Percentiles rank a stretch among this genome's conserved stretches.
These are phyloP conservation scores for Entonaema liquescens DNA, from an alignment of 495 filamentous ascomycete genomes.

Conservation along the genomic window DNA sequence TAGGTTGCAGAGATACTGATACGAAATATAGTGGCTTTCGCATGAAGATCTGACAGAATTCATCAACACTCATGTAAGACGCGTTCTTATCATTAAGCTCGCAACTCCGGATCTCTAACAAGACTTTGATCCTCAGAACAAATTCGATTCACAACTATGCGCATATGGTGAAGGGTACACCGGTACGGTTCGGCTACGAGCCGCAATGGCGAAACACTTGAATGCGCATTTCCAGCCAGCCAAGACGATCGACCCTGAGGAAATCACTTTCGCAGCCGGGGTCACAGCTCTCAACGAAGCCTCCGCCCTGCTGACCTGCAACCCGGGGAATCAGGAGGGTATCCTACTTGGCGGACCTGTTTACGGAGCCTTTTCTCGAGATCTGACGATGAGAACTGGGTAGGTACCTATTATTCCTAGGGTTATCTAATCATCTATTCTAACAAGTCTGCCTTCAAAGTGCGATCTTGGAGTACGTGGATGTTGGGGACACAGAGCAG, in stretches of 20 bases:
- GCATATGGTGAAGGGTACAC: constrained; percentile 40
- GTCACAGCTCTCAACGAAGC: constrained; percentile 59
- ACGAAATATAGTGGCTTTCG: constrained; percentile 24
- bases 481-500: constrained; percentile 56
- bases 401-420: constrained; percentile 4
- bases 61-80: constrained; percentile 35
- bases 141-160: constrained; percentile 29
- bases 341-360: constrained; percentile 61
- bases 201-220: constrained; percentile 57
- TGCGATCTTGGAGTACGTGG: constrained; percentile 52
- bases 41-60: constrained; percentile 29
- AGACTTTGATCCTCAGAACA: constrained; percentile 11
- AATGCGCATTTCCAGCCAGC: constrained; percentile 55
- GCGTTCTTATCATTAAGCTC: neutral
- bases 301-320: constrained; percentile 52
- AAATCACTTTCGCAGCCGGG: constrained; percentile 60
- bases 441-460: constrained; percentile 37
- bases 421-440: neutral
- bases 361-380: constrained; percentile 57
- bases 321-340: constrained; percentile 56
- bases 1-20: neutral
- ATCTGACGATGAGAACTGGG: constrained; percentile 43
- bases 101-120: neutral
- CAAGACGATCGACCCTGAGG: constrained; percentile 46
- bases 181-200: constrained; percentile 45